Base-by-base conservation (phyloP, 345 rosid species). In the Euphorbia pulcherrima region DNA sequence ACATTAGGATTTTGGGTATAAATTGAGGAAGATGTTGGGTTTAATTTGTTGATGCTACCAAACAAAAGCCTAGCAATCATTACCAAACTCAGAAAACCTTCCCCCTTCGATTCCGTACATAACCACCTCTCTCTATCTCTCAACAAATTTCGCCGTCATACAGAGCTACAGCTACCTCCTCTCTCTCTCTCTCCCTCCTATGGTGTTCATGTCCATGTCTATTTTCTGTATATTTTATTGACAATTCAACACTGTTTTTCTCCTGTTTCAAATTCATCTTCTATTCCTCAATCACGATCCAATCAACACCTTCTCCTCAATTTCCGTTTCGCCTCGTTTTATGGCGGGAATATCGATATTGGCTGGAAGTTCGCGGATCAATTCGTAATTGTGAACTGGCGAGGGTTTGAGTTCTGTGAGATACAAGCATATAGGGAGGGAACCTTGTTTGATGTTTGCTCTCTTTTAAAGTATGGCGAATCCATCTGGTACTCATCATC, bases 401-500 rank as follows among this genome's bases (percentile, higher is more conserved):
- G 41, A 30, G 54, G 33, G 24, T 67, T 24, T 23, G 50, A 26
- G 18, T 30, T 44, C 44, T 27, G 59, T 41, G n/a, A 33, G 16
- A 51, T 50, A 60, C 21, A 10, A 35, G 28, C 26, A 29, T 20
- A 5, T 29, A 29, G 2, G 27, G 47, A 29, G 2, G 27, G 47
- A 53, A n/a, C n/a, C 26, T 9, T 8, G 27, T 9, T 53, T 53
- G 27, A 21, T 8, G 9, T 52, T 28, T 37, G 8, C 7, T n/a
- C 51, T 30, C 2, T 71, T 65, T 29, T 56, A 33, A 33, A 8
- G 11, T 5, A 86, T 84, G 90, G 88, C 90, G 30, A 86, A 82
- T 71, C 81, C 86, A 24, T 71, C 86, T 35, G 90, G 83, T 68
- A 79, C 48, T 21, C 68, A 74, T 68, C 80, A 77, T 79, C 86